Evolutionary conservation across 1,284 basidiomycete genomes (phyloP).

Genomic region (Amylostereum chailletii): DNA sequence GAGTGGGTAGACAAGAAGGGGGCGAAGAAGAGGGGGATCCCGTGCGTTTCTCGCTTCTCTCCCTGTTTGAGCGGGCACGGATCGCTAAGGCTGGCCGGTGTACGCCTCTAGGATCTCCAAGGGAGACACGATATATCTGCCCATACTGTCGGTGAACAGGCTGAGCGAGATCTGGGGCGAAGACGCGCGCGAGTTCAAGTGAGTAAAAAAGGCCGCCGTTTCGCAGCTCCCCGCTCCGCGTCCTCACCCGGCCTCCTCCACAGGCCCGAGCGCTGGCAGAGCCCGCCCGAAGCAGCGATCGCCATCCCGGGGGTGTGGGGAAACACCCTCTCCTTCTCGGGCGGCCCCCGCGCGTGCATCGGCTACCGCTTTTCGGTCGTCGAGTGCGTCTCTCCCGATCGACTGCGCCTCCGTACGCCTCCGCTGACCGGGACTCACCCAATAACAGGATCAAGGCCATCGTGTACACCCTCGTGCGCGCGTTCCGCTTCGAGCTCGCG

Average conservation of each 20-base stretch:
- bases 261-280: slow-evolving; percentile 26
- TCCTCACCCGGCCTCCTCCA: neutral
- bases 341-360: slow-evolving; percentile 29
- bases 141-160: neutral
- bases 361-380: slow-evolving; percentile 35
- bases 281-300: slow-evolving; percentile 15
- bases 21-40: slow-evolving; percentile 13
- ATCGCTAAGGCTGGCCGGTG: neutral
- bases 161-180: neutral
- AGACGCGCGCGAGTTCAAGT: slow-evolving; percentile 2
- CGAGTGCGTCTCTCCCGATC: slow-evolving; percentile 19
- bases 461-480: slow-evolving; percentile 15
- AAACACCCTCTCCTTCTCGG: slow-evolving; percentile 31
- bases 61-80: neutral
- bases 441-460: slow-evolving; percentile 18
- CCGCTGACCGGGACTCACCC: neutral
- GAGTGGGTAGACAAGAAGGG: slow-evolving; percentile 28
- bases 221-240: neutral
- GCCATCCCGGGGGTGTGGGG: slow-evolving; percentile 29
- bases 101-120: neutral
- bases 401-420: too few species aligned
- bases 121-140: neutral
- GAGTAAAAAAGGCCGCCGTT: neutral
- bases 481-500: slow-evolving; percentile 15
- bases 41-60: neutral